Conservation (phyloP, 1,284 basidiomycete species). For the Fomitiporia mediterranea region DNA sequence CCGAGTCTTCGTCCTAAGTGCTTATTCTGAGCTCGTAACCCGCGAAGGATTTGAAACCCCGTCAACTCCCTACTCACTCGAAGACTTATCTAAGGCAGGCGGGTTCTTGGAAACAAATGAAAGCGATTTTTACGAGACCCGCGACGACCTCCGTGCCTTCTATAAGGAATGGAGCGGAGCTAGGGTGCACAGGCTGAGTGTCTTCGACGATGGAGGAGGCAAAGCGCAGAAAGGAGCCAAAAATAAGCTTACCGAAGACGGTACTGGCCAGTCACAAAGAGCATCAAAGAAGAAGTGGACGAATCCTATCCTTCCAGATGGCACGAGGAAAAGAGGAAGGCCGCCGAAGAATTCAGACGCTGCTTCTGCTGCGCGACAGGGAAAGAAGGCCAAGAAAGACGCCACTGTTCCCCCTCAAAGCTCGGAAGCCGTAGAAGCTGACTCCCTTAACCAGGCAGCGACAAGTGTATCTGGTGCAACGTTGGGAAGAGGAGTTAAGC, state of each 20-base stretch:
- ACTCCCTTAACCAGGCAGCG: not conserved
- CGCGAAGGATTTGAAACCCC: slow-evolving; percentile 54
- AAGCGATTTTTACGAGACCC: slow-evolving; percentile 50
- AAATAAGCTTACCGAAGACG: not conserved
- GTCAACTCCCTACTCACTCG: slow-evolving; percentile 36
- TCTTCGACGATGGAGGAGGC: slow-evolving; percentile 25
- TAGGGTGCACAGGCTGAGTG: slow-evolving; percentile 18
- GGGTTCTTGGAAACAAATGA: slow-evolving; percentile 44
- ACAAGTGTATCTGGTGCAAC: not conserved
- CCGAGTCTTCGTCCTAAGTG: slow-evolving; percentile 67
- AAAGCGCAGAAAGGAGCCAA: slow-evolving; percentile 16
- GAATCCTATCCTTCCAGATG: slow-evolving; percentile 24
- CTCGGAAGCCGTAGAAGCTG: not conserved
- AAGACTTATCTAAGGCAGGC: slow-evolving; percentile 47
- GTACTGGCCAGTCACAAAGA: slow-evolving; percentile 18
- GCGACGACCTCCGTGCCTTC: slow-evolving; percentile 37
- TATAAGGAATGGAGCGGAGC: slow-evolving; percentile 34
- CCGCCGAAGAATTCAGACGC: slow-evolving; percentile 27
- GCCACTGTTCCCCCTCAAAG: too few species aligned
- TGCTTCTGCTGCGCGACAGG: too few species aligned
- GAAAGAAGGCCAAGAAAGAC: slow-evolving; percentile 9
- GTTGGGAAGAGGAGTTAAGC: slow-evolving; percentile 7
- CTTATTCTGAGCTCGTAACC: slow-evolving; percentile 51
- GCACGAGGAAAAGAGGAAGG: slow-evolving; percentile 31
- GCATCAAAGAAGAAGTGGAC: slow-evolving; percentile 23